These are phyloP conservation scores for Vinca major DNA, from an alignment of 305 asterid species.

Conservation along the genomic window DNA sequence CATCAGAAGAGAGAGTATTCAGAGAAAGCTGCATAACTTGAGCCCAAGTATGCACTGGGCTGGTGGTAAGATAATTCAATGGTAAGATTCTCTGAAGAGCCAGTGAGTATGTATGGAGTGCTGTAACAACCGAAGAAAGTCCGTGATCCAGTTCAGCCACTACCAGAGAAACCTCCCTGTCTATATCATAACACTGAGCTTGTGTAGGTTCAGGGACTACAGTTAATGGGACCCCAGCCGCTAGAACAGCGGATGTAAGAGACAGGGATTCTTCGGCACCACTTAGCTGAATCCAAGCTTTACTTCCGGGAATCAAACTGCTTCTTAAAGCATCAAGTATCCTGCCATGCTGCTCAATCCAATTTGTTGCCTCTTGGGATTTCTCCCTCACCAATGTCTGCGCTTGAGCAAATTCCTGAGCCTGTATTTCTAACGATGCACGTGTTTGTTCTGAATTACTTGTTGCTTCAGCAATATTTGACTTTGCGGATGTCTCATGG, in stretches of 20 bases:
- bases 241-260: slow-evolving; percentile 72
- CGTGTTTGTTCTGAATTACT: slow-evolving; percentile 57
- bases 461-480: slow-evolving; percentile 73
- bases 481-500: slow-evolving; percentile 72
- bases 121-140: slow-evolving; percentile 70
- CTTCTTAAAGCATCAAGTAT: slow-evolving; percentile 85
- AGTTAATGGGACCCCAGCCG: slow-evolving; percentile 88
- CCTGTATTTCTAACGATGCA: slow-evolving; percentile 68
- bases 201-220: slow-evolving; percentile 99
- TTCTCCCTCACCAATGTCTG: slow-evolving; percentile 68
- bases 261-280: slow-evolving; percentile 73
- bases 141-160: slow-evolving; percentile 71
- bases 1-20: slow-evolving; percentile 65
- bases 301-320: slow-evolving; percentile 65
- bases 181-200: slow-evolving; percentile 84
- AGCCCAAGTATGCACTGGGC: slow-evolving; percentile 94
- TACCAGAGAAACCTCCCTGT: slow-evolving; percentile 75
- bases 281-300: slow-evolving; percentile 41
- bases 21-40: slow-evolving; percentile 63
- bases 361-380: slow-evolving; percentile 75
- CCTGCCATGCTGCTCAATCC: slow-evolving; percentile 94
- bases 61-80: slow-evolving; percentile 74
- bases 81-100: slow-evolving; percentile 88
- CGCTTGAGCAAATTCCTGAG: slow-evolving; percentile 73
- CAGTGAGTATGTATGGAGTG: slow-evolving; percentile 76